Percentiles rank a stretch among this genome's conserved stretches.
Conservation (phyloP, 495 filamentous ascomycete genomes). For the Hypomontagnella monticulosa region DNA sequence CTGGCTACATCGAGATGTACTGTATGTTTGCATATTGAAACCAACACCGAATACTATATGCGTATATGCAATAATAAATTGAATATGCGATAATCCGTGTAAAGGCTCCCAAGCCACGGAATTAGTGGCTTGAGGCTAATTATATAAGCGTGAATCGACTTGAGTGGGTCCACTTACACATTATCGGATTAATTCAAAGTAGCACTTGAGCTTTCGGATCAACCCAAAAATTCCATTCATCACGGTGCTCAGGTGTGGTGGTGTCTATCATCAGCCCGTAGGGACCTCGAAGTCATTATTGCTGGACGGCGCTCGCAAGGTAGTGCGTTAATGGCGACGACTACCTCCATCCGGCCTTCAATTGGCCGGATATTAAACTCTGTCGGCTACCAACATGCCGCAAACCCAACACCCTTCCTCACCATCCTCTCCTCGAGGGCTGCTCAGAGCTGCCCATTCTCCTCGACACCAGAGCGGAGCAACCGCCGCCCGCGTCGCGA, state of each 20-base stretch:
- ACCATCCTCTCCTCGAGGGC: constrained; percentile 10
- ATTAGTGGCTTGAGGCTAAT: background rate
- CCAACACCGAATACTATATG: background rate
- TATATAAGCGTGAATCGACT: constrained; percentile 6
- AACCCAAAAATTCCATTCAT: constrained; percentile 42
- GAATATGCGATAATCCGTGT: background rate
- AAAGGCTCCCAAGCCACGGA: constrained; percentile 3
- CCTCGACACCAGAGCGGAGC: constrained; percentile 41
- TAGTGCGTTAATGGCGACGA: constrained; percentile 51
- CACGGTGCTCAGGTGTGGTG: constrained; percentile 2
- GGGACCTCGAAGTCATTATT: background rate
- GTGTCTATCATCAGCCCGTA: constrained; percentile 8
- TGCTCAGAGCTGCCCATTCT: constrained; percentile 41
- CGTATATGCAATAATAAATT: constrained; percentile 1
- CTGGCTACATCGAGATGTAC: background rate
- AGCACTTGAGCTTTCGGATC: constrained; percentile 28
- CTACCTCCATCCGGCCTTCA: constrained; percentile 55
- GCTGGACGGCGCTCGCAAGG: constrained; percentile 9
- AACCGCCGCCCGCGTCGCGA: constrained; percentile 57
- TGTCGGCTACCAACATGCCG: constrained; percentile 19
- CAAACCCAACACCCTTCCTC: constrained; percentile 23
- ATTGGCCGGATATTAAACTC: constrained; percentile 47
- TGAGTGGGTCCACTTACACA: background rate
- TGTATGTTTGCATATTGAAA: background rate
- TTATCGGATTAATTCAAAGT: constrained; percentile 39